phyloP scores from a whole-genome alignment of 805 yeast species.

The Metschnikowia colocasiae region DNA sequence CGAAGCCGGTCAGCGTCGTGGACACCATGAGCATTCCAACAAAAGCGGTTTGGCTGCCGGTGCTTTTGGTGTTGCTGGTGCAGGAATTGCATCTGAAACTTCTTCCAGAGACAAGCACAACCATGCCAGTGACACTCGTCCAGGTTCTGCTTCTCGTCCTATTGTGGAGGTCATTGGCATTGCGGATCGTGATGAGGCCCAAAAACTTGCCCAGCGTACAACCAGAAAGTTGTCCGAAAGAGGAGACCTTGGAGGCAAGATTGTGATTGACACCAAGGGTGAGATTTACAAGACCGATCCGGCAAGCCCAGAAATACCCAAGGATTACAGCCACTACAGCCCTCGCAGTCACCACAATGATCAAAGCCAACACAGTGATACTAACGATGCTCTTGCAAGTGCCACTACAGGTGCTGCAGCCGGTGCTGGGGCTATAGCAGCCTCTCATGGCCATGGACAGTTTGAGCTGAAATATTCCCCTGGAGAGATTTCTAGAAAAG shows the following conservation, averaged over 20 bases:
- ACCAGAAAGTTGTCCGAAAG: slow-evolving; percentile 27
- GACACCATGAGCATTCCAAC: background rate
- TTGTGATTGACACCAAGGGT: slow-evolving; percentile 31
- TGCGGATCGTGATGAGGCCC: slow-evolving; percentile 27
- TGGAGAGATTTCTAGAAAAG: too few relatives aligned
- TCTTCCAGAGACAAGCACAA: background rate
- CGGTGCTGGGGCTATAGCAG: too few relatives aligned
- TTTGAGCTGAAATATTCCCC: too few relatives aligned
- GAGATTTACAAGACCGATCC: slow-evolving; percentile 24
- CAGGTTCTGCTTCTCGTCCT: slow-evolving; percentile 7
- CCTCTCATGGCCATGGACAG: background rate
- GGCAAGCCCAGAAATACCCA: background rate
- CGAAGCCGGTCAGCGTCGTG: slow-evolving; percentile 2
- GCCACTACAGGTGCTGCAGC: background rate
- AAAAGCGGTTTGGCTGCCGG: slow-evolving; percentile 1
- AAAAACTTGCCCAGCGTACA: slow-evolving; percentile 30
- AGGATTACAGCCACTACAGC: background rate
- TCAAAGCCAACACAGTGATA: background rate
- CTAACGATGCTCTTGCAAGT: background rate
- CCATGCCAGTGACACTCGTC: background rate
- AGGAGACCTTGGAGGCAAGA: slow-evolving; percentile 32
- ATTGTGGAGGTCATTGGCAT: slow-evolving; percentile 37
- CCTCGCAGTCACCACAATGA: too few relatives aligned
- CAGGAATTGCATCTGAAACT: background rate
- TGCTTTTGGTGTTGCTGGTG: too few relatives aligned